phyloP scores from a whole-genome alignment of 345 rosid species.

The Acer yangbiense region DNA sequence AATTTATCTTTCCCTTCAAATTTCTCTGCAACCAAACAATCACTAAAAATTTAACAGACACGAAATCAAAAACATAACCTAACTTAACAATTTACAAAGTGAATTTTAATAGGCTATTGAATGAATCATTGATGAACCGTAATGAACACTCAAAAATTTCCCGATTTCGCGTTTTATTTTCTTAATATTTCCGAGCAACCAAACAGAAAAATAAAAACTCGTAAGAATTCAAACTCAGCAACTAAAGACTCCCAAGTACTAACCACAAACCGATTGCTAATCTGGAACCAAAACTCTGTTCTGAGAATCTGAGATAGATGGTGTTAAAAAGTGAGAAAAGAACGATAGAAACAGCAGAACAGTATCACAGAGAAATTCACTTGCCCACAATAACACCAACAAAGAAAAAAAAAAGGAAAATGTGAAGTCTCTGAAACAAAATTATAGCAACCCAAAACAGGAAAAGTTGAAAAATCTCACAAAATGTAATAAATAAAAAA shows the following conservation, averaged over 20 bases:
- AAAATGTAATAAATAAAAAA: neutral
- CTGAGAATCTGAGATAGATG: neutral
- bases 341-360: neutral
- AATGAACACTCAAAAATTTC: neutral
- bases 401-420: neutral
- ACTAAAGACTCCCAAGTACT: neutral
- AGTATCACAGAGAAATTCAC: conserved; percentile 5
- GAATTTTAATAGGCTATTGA: neutral
- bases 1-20: neutral
- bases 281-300: neutral
- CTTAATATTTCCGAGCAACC: conserved; percentile 9
- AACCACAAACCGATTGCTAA: neutral
- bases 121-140: neutral
- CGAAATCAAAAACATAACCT: neutral
- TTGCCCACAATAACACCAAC: neutral
- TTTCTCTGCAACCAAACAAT: neutral
- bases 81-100: neutral
- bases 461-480: neutral
- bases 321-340: neutral
- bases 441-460: neutral
- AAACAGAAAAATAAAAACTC: neutral
- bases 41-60: neutral
- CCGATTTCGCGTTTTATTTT: neutral
- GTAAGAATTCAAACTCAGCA: conserved; percentile 5
- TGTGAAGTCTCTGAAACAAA: conserved; percentile 9